A percentile compares a stretch with the other conserved stretches of the same genome.
These are phyloP conservation scores for Beauveria caledonica DNA, from an alignment of 2,329 filamentous ascomycete species.

Conservation along the genomic window DNA sequence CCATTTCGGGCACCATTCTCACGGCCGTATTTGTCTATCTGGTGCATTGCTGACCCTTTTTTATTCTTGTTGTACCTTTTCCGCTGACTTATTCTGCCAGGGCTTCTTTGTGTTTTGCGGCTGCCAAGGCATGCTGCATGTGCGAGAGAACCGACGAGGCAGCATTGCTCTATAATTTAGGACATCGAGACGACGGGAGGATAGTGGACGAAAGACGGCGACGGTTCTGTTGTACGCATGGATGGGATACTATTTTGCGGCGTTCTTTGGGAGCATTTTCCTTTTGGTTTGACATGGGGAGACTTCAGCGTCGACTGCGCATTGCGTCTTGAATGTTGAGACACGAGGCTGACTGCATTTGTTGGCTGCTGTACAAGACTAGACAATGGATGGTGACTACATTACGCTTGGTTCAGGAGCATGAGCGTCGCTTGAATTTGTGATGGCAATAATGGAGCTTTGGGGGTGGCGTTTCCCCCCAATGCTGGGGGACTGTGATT, in stretches of 20 bases:
- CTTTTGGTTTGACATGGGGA: background rate
- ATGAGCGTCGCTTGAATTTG: background rate
- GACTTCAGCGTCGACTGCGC: background rate
- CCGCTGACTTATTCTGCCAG: conserved; percentile 34
- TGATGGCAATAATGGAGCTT: background rate
- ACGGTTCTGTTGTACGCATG: background rate
- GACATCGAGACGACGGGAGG: conserved; percentile 21
- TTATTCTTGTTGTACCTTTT: background rate
- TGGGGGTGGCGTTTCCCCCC: background rate
- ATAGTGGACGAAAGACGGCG: background rate
- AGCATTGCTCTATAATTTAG: conserved; percentile 62
- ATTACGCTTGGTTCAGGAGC: background rate
- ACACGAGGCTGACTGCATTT: background rate
- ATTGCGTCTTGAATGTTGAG: background rate
- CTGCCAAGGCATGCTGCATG: conserved; percentile 78
- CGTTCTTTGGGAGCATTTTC: conserved; percentile 10
- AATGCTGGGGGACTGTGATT: no score
- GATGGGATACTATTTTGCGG: background rate
- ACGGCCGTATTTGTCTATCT: conserved; percentile 80
- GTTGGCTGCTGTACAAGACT: background rate
- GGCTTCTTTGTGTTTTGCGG: conserved; percentile 88
- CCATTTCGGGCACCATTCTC: conserved; percentile 79
- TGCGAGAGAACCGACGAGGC: conserved; percentile 73
- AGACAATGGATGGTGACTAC: background rate
- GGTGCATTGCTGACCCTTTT: conserved; percentile 48